Base-by-base conservation (phyloP, 306 rosid genomes). In the Pterocarpus macrocarpus region DNA sequence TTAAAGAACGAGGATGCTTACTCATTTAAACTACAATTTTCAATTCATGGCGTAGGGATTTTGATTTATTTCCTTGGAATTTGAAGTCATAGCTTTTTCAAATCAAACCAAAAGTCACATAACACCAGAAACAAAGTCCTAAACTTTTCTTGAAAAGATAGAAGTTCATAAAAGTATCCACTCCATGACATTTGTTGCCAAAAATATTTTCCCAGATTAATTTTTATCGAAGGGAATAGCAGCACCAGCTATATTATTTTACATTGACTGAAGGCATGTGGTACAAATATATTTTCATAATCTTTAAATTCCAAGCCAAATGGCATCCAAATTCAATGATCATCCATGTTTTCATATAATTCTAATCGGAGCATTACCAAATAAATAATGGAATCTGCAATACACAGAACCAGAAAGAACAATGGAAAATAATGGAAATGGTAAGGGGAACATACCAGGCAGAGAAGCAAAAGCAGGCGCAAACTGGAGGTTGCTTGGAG, bases 371-470 rank as follows among this genome's bases (percentile, higher is more conserved):
- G 14, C 61, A 38, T 15, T 8, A 64, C 22, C 61, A n/a, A 64
- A 53, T 8, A 38, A 74, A 65, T 2, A 56, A 34, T 56, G 70
- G 38, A 36, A 64, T 41, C 2, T 63, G n/a, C 4, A 61, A 64
- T 44, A 71, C 36, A 45, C 9, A 82, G 64, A 81, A 38, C 59
- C 30, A 69, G 49, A 64, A 64, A 70, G 8, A 17, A 33, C 0
- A 9, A 78, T 17, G 75, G 61, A 65, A 52, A 61, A 71, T 33
- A 82, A 74, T 78, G 33, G 59, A 61, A 67, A 71, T 14, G 70
- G 41, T 16, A 81, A 11, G 81, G 69, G 69, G 58, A 43, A 82
- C 75, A 53, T 73, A 82, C 84, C 78, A 45, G 77, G 84, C 75
- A 75, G 81, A 77, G 78, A n/a, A 67, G 52, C 71, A 32, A 75